A percentile compares a stretch with the other conserved stretches of the same genome.
These are phyloP conservation scores for Stemphylium beticola DNA, from an alignment of 2,329 filamentous ascomycete genomes.

Conservation along the genomic window DNA sequence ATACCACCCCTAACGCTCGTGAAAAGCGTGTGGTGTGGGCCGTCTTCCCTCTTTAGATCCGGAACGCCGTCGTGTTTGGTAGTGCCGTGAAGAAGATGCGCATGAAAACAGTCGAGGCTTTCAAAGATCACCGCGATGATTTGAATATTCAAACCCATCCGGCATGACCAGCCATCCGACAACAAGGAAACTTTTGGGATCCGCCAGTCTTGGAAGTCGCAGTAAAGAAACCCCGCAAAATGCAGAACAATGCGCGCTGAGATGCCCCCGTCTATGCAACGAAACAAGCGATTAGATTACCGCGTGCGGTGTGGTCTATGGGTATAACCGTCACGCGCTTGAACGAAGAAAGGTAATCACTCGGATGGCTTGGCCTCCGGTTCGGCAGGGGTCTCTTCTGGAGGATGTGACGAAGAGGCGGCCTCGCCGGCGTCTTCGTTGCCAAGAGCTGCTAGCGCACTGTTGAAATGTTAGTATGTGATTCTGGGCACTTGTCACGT, in stretches of 20 bases:
- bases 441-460: slow-evolving; percentile 62
- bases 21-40: slow-evolving; percentile 28
- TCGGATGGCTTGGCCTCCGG: slow-evolving; percentile 44
- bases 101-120: slow-evolving; percentile 17
- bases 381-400: slow-evolving; percentile 40
- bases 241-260: slow-evolving; percentile 49
- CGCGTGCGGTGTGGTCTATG: slow-evolving; percentile 45
- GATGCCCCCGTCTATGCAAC: slow-evolving; percentile 51
- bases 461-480: slow-evolving; percentile 36
- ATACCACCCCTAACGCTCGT: slow-evolving; percentile 27
- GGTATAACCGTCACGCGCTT: slow-evolving; percentile 45
- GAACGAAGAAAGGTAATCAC: slow-evolving; percentile 46
- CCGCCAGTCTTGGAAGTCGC: slow-evolving; percentile 27
- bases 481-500: neutral
- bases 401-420: slow-evolving; percentile 71
- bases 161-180: slow-evolving; percentile 22
- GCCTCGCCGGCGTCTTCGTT: slow-evolving; percentile 62
- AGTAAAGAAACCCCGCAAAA: slow-evolving; percentile 38
- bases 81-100: slow-evolving; percentile 16
- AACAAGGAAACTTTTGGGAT: slow-evolving; percentile 37
- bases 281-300: slow-evolving; percentile 50
- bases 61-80: slow-evolving; percentile 36
- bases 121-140: slow-evolving; percentile 17
- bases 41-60: slow-evolving; percentile 26
- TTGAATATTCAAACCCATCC: slow-evolving; percentile 22